Percentiles rank a stretch among this genome's conserved stretches.
These are phyloP conservation scores for Lentinula detonsa DNA, from an alignment of 768 basidiomycete genomes.

Conservation along the genomic window DNA sequence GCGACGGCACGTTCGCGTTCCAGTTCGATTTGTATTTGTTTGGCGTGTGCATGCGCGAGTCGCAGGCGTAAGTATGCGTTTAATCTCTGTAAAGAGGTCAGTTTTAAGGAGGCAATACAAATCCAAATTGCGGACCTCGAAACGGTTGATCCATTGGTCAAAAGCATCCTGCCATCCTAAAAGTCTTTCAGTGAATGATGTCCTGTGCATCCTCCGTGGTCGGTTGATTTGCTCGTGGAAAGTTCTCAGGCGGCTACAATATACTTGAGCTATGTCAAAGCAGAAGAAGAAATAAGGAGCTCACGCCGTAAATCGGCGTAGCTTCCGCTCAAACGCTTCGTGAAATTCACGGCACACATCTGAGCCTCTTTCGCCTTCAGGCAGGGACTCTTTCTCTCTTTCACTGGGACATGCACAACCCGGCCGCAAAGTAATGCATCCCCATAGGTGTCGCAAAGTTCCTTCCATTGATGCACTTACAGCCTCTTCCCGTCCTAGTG, in stretches of 20 bases:
- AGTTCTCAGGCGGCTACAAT: neutral
- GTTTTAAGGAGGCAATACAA: neutral
- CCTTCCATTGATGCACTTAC: neutral
- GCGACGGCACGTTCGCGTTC: neutral
- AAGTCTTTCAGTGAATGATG: conserved; percentile 1
- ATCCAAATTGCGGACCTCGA: neutral
- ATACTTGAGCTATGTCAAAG: neutral
- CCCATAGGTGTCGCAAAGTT: neutral
- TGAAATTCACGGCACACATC: conserved; percentile 2
- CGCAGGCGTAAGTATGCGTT: neutral
- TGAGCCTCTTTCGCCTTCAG: conserved; percentile 1
- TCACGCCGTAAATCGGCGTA: conserved; percentile 1
- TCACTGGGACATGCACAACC: conserved; percentile 1
- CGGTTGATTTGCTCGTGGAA: neutral
- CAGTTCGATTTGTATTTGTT: neutral
- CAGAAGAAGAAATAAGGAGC: neutral
- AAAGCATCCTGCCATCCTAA: conserved; percentile 3
- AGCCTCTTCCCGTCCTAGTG: neutral
- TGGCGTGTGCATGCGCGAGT: neutral
- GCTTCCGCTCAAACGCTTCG: conserved; percentile 2
- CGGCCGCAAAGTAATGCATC: neutral
- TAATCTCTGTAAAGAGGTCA: neutral
- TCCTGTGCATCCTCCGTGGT: neutral
- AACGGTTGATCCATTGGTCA: conserved; percentile 3
- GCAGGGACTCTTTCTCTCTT: neutral